Evolutionary conservation across 345 rosid species (phyloP), one percentile per base, ranked within the genome.

Genomic region (Barbarea vulgaris): DNA sequence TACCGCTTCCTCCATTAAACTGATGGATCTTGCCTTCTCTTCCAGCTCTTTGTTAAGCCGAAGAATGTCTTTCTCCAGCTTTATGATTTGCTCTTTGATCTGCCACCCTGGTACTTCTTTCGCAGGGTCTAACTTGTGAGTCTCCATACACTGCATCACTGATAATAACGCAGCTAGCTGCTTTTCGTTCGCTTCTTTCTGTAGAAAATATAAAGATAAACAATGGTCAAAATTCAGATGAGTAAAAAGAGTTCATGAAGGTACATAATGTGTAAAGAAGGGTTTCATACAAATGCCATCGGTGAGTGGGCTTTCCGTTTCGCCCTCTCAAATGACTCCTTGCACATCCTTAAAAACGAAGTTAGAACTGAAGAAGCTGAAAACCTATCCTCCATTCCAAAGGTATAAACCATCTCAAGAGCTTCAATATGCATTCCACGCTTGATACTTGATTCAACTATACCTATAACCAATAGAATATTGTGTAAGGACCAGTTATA

Each of bases 361-460:
- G 59, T 81, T 79, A 93, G 76, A 68, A 92, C 56, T 55, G 75
- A 70, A 60, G 80, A 74, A 66, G 89, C 85, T 28, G 93, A 77
- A 75, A 84, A 84, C 79, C 67, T 85, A 39, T 85, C 88, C 73
- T 85, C 93, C 59, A 90, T 69, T 27, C 84, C 85, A 33, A 93
- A 88, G 68, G 79, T 75, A 42, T 63, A 74, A 54, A 85, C 85
- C 63, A 87, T 61, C 72, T 90, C 91, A 56, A 87, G 80, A 64
- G 96, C 93, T 69, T 90, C 85, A n/a, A 85, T 63, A 72, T 78
- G 82, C 83, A 77, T 74, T 54, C 87, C 85, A 54, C 69, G 81
- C 82, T 78, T 87, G 78, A 79, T 80, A 86, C 82, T 78, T 77
- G 68, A 71, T 64, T 81, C 84, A 65, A 88, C 72, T 47, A 90